Conservation (phyloP, 768 basidiomycete species). For the Chalciporus piperatus region DNA sequence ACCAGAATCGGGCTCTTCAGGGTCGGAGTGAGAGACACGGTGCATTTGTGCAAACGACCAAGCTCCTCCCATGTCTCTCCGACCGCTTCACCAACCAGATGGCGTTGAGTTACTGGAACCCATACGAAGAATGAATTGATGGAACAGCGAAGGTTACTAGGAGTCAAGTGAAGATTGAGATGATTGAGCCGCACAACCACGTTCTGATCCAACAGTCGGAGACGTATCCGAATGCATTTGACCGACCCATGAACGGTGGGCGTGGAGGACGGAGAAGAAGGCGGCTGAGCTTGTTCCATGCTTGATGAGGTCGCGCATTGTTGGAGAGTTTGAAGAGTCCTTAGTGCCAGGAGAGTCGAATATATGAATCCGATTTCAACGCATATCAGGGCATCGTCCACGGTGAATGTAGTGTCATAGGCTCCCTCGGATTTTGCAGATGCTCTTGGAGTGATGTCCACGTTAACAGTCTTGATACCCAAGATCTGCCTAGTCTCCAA, state of each 20-base stretch:
- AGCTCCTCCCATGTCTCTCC: conserved; percentile 74
- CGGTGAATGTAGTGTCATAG: conserved; percentile 44
- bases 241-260: conserved; percentile 34
- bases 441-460: conserved; percentile 23
- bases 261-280: conserved; percentile 11
- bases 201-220: conserved; percentile 48
- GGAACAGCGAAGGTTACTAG: conserved; percentile 29
- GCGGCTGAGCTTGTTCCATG: conserved; percentile 16
- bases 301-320: conserved; percentile 18
- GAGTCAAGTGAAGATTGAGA: conserved; percentile 18
- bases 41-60: conserved; percentile 53
- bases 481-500: conserved; percentile 43
- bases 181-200: conserved; percentile 37
- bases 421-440: conserved; percentile 8
- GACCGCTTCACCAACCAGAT: conserved; percentile 31
- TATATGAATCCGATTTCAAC: conserved; percentile 71
- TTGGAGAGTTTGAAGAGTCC: conserved; percentile 45
- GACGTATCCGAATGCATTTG: conserved; percentile 46
- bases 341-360: conserved; percentile 59
- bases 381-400: conserved; percentile 50
- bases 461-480: conserved; percentile 33
- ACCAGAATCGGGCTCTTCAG: conserved; percentile 44
- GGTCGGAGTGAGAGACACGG: conserved; percentile 33
- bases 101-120: conserved; percentile 47
- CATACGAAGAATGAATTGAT: conserved; percentile 49